These are phyloP conservation scores for Hyphodiscus hymeniophilus DNA, from an alignment of 495 filamentous ascomycete genomes.

Conservation along the genomic window DNA sequence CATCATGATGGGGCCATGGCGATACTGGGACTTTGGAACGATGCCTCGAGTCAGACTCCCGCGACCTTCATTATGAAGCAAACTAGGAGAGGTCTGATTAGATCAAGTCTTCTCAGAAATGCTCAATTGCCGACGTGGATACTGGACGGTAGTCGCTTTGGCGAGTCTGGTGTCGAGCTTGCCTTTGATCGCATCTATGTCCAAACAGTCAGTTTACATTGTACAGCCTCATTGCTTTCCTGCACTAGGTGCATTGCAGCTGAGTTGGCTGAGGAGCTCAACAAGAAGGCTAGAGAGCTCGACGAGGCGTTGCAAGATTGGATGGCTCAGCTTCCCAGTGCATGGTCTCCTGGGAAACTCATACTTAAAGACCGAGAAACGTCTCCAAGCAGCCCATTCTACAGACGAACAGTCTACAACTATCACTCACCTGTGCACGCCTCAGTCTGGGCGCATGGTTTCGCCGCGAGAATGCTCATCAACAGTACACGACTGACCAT, in stretches of 20 bases:
- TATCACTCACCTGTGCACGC: constrained; percentile 15
- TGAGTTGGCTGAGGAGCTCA: constrained; percentile 11
- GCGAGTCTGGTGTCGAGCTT: constrained; percentile 17
- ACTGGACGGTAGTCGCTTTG: constrained; percentile 19
- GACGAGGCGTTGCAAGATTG: constrained; percentile 16
- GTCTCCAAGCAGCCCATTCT: constrained; percentile 3
- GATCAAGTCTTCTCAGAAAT: constrained; percentile 16
- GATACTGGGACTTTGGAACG: constrained; percentile 22
- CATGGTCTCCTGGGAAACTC: constrained; percentile 10
- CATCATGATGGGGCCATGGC: constrained; percentile 25
- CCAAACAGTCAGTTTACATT: constrained; percentile 3
- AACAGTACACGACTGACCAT: constrained; percentile 17
- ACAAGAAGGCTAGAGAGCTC: constrained; percentile 11
- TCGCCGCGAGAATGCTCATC: constrained; percentile 19
- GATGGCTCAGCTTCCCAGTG: constrained; percentile 11
- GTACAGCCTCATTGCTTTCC: too few relatives aligned
- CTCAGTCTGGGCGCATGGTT: constrained; percentile 19
- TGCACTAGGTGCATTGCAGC: too few relatives aligned
- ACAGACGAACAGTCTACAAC: constrained; percentile 13
- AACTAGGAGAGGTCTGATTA: constrained; percentile 22
- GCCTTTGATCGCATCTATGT: constrained; percentile 20
- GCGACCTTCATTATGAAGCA: constrained; percentile 17
- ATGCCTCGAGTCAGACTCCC: constrained; percentile 3
- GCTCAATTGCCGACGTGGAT: constrained; percentile 21
- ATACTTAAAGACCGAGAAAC: background rate